phyloP scores from a whole-genome alignment of 2,329 filamentous ascomycete species.

The Camillea tinctor region DNA sequence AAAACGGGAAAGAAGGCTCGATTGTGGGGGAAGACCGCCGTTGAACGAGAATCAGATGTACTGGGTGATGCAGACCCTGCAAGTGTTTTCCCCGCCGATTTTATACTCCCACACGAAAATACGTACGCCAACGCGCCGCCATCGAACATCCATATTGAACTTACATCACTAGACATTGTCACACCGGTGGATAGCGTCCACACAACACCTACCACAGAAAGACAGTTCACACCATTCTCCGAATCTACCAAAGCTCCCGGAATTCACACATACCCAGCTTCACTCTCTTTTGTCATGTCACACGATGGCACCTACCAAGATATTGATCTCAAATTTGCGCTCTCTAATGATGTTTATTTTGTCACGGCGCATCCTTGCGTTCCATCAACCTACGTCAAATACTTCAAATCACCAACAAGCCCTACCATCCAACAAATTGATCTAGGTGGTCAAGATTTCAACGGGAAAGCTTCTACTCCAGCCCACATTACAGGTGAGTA shows the following conservation, averaged over 20 bases:
- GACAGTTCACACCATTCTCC: conserved; percentile 38
- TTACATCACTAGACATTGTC: conserved; percentile 51
- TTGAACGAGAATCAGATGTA: conserved; percentile 61
- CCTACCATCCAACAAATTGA: conserved; percentile 59
- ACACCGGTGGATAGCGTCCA: conserved; percentile 43
- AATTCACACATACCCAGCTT: conserved; percentile 40
- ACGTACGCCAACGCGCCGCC: conserved; percentile 49
- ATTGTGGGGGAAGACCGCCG: conserved; percentile 58
- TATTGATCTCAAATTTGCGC: conserved; percentile 40
- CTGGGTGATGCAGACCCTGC: conserved; percentile 56
- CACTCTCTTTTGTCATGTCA: conserved; percentile 41
- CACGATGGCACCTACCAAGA: conserved; percentile 41
- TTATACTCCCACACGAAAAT: conserved; percentile 60
- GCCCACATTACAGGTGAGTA: conserved; percentile 48
- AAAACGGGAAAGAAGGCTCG: conserved; percentile 55
- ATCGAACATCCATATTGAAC: conserved; percentile 44
- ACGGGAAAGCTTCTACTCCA: conserved; percentile 45
- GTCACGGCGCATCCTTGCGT: conserved; percentile 66
- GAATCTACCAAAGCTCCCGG: conserved; percentile 32
- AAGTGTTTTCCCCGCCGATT: conserved; percentile 59
- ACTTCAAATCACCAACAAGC: conserved; percentile 59
- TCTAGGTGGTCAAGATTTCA: conserved; percentile 44
- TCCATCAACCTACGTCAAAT: conserved; percentile 54
- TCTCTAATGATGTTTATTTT: conserved; percentile 61
- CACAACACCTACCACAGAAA: conserved; percentile 44